Conservation (phyloP, 2,329 filamentous ascomycete genomes). For the Pseudogymnoascus destructans region DNA sequence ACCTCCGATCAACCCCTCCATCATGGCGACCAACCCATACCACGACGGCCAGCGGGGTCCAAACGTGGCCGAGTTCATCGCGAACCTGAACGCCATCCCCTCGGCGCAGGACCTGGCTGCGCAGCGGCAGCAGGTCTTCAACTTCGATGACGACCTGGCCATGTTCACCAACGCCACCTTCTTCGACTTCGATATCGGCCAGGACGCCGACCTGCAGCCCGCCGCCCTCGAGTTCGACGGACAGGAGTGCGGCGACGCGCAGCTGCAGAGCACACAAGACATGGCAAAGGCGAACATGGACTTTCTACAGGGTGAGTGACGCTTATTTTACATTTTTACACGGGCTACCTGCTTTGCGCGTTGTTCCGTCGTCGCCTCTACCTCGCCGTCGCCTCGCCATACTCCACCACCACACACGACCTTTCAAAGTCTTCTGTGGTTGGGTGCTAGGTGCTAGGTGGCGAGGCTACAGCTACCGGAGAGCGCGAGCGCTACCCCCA, state of each 20-base stretch:
- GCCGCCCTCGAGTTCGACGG: slow-evolving; percentile 26
- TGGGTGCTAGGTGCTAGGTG: neutral
- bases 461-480: neutral
- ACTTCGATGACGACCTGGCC: slow-evolving; percentile 58
- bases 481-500: neutral
- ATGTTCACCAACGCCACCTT: slow-evolving; percentile 76
- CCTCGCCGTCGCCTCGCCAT: neutral
- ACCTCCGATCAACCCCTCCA: neutral
- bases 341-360: neutral
- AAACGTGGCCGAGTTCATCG: slow-evolving; percentile 83
- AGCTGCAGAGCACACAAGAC: slow-evolving; percentile 23
- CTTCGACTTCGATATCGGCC: slow-evolving; percentile 62
- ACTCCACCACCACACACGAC: neutral
- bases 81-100: slow-evolving; percentile 64
- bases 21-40: neutral
- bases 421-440: neutral
- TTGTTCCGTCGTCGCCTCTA: neutral
- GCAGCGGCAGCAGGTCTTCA: slow-evolving; percentile 39
- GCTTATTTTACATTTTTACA: neutral
- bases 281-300: slow-evolving; percentile 27
- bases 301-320: slow-evolving; percentile 33
- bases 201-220: slow-evolving; percentile 41
- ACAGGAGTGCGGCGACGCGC: slow-evolving; percentile 14
- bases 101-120: slow-evolving; percentile 49
- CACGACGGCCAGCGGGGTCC: slow-evolving; percentile 41